A percentile compares a stretch with the other conserved stretches of the same genome.
These are phyloP conservation scores for Fusarium setosum DNA, from an alignment of 2,329 filamentous ascomycete species.

Conservation along the genomic window DNA sequence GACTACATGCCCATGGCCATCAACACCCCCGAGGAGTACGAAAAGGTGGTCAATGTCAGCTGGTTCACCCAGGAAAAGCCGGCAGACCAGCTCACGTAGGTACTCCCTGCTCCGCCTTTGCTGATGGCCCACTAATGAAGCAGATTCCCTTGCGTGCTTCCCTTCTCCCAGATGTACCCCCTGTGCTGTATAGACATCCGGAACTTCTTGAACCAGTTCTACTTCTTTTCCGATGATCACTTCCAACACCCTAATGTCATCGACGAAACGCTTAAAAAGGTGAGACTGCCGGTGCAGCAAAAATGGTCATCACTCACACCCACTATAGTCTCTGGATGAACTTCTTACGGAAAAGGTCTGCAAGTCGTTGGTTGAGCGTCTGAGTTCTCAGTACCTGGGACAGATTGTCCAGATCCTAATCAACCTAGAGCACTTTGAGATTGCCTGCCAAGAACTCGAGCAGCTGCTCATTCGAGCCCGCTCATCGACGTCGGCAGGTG, in stretches of 20 bases:
- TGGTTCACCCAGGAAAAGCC: conserved; percentile 92
- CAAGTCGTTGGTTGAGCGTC: conserved; percentile 85
- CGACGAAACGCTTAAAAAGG: conserved; percentile 87
- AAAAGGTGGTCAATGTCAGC: conserved; percentile 94
- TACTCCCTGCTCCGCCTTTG: conserved; percentile 21
- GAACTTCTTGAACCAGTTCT: conserved; percentile 98
- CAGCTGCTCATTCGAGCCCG: conserved; percentile 85
- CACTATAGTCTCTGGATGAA: conserved; percentile 84
- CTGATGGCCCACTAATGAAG: conserved; percentile 10
- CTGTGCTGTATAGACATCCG: conserved; percentile 98
- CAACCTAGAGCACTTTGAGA: conserved; percentile 97
- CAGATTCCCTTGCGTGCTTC: conserved; percentile 93
- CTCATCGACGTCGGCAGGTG: conserved; percentile 83
- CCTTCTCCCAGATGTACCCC: conserved; percentile 99
- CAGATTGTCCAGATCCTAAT: conserved; percentile 99
- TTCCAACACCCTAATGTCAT: conserved; percentile 92
- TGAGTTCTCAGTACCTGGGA: conserved; percentile 92
- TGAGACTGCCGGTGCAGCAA: conserved; percentile 42
- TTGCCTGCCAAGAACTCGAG: conserved; percentile 90
- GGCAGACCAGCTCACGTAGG: conserved; percentile 78
- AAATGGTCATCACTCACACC: conserved; percentile 10
- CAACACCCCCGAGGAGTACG: conserved; percentile 88
- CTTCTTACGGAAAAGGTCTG: conserved; percentile 95
- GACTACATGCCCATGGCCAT: conserved; percentile 99
- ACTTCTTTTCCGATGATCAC: conserved; percentile 96